Evolutionary conservation across 805 yeast genomes (phyloP), one percentile per base, ranked within the genome.

Genomic region (Spathaspora gorwiae): DNA sequence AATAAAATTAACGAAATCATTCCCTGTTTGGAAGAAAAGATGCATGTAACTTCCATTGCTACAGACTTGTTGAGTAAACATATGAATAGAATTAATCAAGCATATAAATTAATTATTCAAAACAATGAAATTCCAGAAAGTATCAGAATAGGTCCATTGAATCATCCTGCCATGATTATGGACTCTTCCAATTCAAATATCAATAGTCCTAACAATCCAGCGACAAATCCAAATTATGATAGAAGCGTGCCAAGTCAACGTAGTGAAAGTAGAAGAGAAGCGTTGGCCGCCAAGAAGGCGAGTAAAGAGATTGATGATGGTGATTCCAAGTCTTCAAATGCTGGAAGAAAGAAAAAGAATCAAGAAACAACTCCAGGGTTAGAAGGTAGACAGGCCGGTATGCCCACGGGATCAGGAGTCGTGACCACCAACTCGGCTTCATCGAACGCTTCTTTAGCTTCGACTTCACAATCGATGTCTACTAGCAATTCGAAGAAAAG

Each of bases 11-110:
- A 70, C 50, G 96, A 87, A 47, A 73, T 92, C 45, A 81, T 92
- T 71, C 97, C 98, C 0, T 87, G 96, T 49, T 66, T 92, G 45
- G 98, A 92, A 61, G 97, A 94, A 62, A 94, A 94, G 65, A 89
- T 94, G 95, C 97, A 92, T 62, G 97, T 94, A 36, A 92, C 97
- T 5, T 84, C 92, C 1, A 83, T 88, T 35, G 97, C 97, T 19
- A 77, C 87, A 29, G 97, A 90, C 54, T 76, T 83, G 10, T 75
- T 90, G 39, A 68, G 75, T 29, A 80, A 83, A 47, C 86, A 88
- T 56, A 66, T 88, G 45, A 75, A 73, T 42, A 73, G 97, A 42
- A 75, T 94, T 51, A 87, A 90, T 59, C 80, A 84, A 53, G 95
- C 87, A 58, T 90, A 80, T 68, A 86, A 85, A 40, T 70, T 84